phyloP scores from a whole-genome alignment of 2,329 filamentous ascomycete genomes.

The Colletotrichum horii region DNA sequence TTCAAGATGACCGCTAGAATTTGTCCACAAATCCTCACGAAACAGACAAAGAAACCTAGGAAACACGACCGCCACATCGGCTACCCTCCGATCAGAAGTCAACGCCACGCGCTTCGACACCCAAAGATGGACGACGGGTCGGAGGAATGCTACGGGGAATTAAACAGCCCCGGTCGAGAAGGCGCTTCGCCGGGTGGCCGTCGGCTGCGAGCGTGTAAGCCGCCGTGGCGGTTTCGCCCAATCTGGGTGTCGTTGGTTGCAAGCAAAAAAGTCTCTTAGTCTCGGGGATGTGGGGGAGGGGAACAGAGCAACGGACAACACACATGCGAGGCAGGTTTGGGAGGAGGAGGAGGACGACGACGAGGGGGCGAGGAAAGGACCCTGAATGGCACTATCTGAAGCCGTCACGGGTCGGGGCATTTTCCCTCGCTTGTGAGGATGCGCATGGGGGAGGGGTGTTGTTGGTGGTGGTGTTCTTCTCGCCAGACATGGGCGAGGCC shows the following conservation, averaged over 20 bases:
- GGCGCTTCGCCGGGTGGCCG: background rate
- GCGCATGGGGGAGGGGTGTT: background rate
- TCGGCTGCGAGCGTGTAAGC: background rate
- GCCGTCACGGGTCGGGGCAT: background rate
- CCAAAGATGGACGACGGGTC: background rate
- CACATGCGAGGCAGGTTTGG: background rate
- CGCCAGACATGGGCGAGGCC: background rate
- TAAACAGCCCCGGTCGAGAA: background rate
- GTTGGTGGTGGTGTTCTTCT: background rate
- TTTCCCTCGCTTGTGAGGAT: background rate
- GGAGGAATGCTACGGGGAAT: background rate
- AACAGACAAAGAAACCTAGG: background rate
- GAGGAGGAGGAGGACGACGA: background rate
- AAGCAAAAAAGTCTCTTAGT: background rate
- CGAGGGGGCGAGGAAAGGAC: background rate
- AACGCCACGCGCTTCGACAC: background rate
- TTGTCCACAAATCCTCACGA: background rate
- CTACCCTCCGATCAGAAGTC: background rate
- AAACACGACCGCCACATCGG: background rate
- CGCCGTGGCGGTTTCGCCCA: background rate
- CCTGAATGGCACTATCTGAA: background rate
- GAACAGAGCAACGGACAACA: background rate
- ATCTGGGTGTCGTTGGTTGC: background rate
- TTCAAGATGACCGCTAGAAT: background rate
- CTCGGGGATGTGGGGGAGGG: background rate